Base-by-base conservation (phyloP, 2,329 filamentous ascomycete genomes). In the Aureobasidium leucospermi region DNA sequence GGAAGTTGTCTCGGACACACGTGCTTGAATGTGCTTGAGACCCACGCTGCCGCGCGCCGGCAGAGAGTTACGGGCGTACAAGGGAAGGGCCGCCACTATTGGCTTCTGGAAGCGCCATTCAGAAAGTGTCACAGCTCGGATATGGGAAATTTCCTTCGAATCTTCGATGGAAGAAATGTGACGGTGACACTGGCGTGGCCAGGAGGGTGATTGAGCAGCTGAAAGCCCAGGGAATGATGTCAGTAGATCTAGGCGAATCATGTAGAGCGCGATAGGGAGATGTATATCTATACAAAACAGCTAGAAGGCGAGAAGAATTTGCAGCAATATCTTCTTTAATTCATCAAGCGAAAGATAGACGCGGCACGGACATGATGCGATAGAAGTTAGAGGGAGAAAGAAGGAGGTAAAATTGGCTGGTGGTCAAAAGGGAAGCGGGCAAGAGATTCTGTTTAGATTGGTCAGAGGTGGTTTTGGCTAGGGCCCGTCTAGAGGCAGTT, bases 21-120 rank as follows among this genome's bases (percentile, higher is more conserved):
- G 41, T 56, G 52, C 39, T 46, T 15, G 42, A 3, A 29, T 23
- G 16, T 11, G 6, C 3, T 13, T 23, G 28, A 16, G 51, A 6
- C 9, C 39, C 41, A 43, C 49, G n/a, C 10, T 55, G 52, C 52
- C 41, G 41, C 31, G 31, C 52, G 11, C 11, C 52, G 31, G 16
- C 41, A 46, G 52, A 41, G 13, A 19, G n/a, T 41, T 52, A 41
- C 48, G 48, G 34, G 6, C 48, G 48, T 51, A 56, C 23, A 45
- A 55, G 52, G 39, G 16, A 56, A 13, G n/a, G 41, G 41, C 52
- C 31, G 52, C 16, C 31, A 41, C 52, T 56, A 56, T 56, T 56
- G 52, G 52, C 39, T 56, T 56, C 52, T 56, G 52, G 52, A 56
- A 56, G 41, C 52, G 52, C 52, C 52, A 41, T 34, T 5, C 7